Conservation (phyloP, 139 green algal genomes). For the Coccomyxa sp. region DNA sequence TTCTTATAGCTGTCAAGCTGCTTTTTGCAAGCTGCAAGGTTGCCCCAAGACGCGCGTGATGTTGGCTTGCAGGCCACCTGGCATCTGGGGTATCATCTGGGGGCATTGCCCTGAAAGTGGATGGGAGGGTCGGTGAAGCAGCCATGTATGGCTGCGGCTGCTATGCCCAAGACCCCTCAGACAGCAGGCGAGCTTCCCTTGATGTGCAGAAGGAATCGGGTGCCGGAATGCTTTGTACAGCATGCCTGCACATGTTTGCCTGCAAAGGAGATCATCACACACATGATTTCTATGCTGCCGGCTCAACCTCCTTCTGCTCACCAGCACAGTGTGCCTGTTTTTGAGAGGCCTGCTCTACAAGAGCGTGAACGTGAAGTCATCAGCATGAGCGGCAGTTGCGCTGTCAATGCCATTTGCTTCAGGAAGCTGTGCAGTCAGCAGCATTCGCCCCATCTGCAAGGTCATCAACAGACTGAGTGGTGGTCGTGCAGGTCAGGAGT, state of each 20-base stretch:
- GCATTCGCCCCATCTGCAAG: no score
- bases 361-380: no score
- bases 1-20: background rate
- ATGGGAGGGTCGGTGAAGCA: constrained; percentile 77
- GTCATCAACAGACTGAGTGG: no score
- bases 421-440: no score
- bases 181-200: no score
- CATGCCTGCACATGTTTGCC: background rate
- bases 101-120: constrained; percentile 74
- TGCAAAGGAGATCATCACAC: background rate
- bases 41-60: no score
- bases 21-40: no score
- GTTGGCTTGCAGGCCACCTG: constrained; percentile 31
- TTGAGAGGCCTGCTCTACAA: background rate
- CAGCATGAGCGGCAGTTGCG: no score
- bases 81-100: constrained; percentile 77
- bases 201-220: no score
- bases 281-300: background rate
- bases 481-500: constrained; percentile 35
- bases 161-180: constrained; percentile 60
- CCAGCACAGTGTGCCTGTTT: background rate
- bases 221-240: background rate
- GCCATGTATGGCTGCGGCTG: constrained; percentile 72
- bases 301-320: background rate
- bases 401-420: no score